Conservation (phyloP, 139 green algal species). For the Chlamydomonas sp. region DNA sequence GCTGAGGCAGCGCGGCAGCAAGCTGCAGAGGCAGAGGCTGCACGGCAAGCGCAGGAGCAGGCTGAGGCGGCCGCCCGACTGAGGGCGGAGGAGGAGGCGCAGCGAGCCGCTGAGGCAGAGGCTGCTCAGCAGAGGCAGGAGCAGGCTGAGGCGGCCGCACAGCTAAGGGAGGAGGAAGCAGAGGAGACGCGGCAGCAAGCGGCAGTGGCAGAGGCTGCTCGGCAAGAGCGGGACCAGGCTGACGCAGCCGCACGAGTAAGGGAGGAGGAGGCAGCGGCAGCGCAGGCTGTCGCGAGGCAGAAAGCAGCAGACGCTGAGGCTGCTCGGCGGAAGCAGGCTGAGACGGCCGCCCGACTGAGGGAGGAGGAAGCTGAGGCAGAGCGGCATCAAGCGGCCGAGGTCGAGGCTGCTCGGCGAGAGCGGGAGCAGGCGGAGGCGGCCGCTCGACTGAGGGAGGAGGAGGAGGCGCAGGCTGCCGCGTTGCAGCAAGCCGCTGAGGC, state of each 20-base stretch:
- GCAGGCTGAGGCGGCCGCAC: not conserved
- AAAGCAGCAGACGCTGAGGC: too few relatives aligned
- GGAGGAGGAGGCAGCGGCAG: not conserved
- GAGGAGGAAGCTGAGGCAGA: constrained; percentile 1
- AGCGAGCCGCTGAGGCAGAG: constrained; percentile 1
- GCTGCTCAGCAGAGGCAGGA: not conserved
- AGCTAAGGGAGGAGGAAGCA: not conserved
- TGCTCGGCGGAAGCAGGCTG: too few relatives aligned
- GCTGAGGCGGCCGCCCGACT: too few relatives aligned
- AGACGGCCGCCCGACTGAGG: too few relatives aligned
- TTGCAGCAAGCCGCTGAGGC: too few relatives aligned
- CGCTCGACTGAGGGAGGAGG: not conserved
- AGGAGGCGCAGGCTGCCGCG: not conserved
- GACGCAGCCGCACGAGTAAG: not conserved
- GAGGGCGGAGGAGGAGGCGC: not conserved
- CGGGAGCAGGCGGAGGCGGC: not conserved
- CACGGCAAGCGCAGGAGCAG: not conserved
- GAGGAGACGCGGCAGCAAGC: not conserved
- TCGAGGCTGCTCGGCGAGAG: not conserved
- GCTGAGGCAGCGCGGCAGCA: not conserved
- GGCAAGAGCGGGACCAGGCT: too few relatives aligned
- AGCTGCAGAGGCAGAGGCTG: not conserved
- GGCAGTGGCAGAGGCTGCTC: too few relatives aligned
- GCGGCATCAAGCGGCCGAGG: not conserved
- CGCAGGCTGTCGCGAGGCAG: too few relatives aligned